Conservation (phyloP, 768 basidiomycete genomes). For the Stropharia rugosoannulata region DNA sequence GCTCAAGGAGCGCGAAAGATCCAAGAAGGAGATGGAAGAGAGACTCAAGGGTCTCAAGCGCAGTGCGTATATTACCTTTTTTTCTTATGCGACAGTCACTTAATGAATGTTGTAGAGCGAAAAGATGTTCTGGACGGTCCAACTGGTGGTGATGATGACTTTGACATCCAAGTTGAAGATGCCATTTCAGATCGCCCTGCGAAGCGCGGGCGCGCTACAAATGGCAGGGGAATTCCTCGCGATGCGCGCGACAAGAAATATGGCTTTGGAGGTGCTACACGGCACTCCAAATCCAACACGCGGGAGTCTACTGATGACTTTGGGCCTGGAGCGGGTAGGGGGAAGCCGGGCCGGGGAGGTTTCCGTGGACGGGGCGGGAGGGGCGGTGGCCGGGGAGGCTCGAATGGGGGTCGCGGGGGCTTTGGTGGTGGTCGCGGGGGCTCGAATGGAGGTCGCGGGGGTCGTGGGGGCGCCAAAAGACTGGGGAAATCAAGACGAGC, state of each 20-base stretch:
- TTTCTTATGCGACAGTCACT: not conserved
- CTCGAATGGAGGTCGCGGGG: conserved; percentile 16
- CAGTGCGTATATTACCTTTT: conserved; percentile 51
- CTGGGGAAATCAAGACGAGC: conserved; percentile 15
- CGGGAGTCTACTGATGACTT: conserved; percentile 79
- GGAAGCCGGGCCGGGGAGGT: conserved; percentile 23
- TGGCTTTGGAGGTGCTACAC: conserved; percentile 72
- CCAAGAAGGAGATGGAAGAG: conserved; percentile 92
- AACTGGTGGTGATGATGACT: conserved; percentile 56
- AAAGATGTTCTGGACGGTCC: conserved; percentile 76
- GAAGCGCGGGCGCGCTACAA: conserved; percentile 45
- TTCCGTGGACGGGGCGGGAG: conserved; percentile 23
- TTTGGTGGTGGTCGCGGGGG: conserved; percentile 27
- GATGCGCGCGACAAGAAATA: conserved; percentile 74
- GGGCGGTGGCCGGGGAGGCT: conserved; percentile 29
- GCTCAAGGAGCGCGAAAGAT: conserved; percentile 82
- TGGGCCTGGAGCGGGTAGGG: conserved; percentile 36
- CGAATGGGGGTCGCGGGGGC: conserved; percentile 29
- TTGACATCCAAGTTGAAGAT: conserved; percentile 90
- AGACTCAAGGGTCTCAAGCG: conserved; percentile 84
- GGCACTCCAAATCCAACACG: conserved; percentile 80
- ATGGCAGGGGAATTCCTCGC: conserved; percentile 52
- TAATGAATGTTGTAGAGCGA: conserved; percentile 54
- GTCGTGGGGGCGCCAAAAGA: conserved; percentile 9
- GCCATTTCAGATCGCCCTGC: conserved; percentile 73